These are phyloP conservation scores for Vaccinium vitisidaea DNA, from an alignment of 148 eudicot genomes.

Conservation along the genomic window DNA sequence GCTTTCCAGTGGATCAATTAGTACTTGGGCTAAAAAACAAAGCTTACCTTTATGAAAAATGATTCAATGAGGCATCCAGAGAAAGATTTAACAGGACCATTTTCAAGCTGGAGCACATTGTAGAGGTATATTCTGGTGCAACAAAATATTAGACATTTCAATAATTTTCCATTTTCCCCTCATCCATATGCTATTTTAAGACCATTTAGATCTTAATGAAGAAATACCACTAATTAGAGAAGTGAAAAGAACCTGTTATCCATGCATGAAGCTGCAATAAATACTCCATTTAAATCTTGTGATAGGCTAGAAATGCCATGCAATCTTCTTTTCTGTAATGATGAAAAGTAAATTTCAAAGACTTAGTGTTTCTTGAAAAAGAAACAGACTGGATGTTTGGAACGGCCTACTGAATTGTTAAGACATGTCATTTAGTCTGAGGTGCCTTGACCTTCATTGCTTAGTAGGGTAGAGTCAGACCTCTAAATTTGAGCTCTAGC, in stretches of 20 bases:
- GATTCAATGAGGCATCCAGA: slow-evolving; percentile 69
- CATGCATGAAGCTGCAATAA: slow-evolving; percentile 88
- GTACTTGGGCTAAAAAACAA: background rate
- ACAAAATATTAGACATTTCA: background rate
- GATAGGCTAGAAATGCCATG: slow-evolving; percentile 92
- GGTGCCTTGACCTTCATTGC: background rate
- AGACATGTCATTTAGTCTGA: background rate
- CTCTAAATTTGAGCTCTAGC: background rate
- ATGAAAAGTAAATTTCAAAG: background rate
- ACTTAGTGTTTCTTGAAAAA: background rate
- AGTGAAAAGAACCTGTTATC: slow-evolving; percentile 60
- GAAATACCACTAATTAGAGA: background rate
- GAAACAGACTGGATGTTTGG: background rate
- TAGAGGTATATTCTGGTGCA: slow-evolving; percentile 75
- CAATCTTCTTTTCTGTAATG: slow-evolving; percentile 58
- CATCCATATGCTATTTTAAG: background rate
- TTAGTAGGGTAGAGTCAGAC: background rate
- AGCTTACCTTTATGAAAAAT: slow-evolving; percentile 77
- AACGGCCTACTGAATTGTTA: background rate
- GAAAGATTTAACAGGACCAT: slow-evolving; percentile 79
- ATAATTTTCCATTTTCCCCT: background rate
- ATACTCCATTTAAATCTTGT: slow-evolving; percentile 79
- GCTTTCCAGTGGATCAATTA: background rate
- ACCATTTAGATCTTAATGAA: background rate
- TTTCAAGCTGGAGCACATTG: slow-evolving; percentile 77